A percentile compares a stretch with the other conserved stretches of the same genome.
These are phyloP conservation scores for Aspergillus flavus DNA, from an alignment of 2,329 filamentous ascomycete genomes.

Conservation along the genomic window DNA sequence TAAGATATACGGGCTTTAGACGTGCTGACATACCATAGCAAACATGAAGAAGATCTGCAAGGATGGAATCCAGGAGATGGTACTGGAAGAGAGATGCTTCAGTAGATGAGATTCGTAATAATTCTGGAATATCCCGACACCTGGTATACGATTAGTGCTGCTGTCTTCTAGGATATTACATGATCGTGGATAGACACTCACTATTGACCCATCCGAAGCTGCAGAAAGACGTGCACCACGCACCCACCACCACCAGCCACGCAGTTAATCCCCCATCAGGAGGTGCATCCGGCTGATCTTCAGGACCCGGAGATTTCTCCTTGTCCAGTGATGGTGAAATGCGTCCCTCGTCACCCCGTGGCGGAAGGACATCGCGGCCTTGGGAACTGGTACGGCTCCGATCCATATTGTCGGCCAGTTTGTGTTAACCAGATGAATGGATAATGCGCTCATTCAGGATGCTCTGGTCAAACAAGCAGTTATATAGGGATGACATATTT, in stretches of 20 bases:
- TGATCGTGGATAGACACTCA: constrained; percentile 17
- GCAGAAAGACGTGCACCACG: constrained; percentile 47
- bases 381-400: background rate
- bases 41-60: constrained; percentile 39
- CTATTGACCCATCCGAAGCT: constrained; percentile 53
- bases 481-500: background rate
- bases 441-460: background rate
- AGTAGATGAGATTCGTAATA: constrained; percentile 59
- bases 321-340: background rate
- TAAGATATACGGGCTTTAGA: no score
- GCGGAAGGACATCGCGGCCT: background rate
- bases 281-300: no score
- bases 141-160: constrained; percentile 20
- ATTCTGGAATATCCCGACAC: constrained; percentile 59
- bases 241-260: constrained; percentile 58
- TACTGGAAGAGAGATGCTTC: constrained; percentile 53
- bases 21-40: constrained; percentile 29
- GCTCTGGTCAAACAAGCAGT: background rate
- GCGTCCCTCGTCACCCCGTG: background rate
- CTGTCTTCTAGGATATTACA: background rate
- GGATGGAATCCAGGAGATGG: constrained; percentile 65
- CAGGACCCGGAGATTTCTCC: background rate
- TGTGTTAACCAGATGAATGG: background rate
- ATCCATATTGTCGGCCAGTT: background rate
- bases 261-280: constrained; percentile 38